Evolutionary conservation across 2,329 filamentous ascomycete genomes (phyloP).

Genomic region (Didymella sp.): DNA sequence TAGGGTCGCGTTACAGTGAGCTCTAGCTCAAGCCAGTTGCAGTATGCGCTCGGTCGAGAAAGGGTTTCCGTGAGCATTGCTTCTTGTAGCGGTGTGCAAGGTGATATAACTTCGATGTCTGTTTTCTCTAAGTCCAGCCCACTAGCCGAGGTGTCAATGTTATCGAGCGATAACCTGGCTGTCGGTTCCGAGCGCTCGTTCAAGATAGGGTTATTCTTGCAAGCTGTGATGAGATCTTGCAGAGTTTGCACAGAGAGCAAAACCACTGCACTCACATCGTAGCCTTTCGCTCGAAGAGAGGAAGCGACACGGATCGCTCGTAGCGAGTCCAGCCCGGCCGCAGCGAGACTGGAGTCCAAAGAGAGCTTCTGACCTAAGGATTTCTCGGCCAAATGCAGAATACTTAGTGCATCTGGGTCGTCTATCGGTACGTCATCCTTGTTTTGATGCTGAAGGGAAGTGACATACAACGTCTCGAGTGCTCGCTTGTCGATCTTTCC

Average conservation of each 20-base stretch:
- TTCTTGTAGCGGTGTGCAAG: conserved; percentile 76
- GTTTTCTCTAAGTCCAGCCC: not conserved
- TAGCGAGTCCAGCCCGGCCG: conserved; percentile 71
- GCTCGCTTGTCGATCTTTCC: conserved; percentile 80
- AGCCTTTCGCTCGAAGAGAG: conserved; percentile 63
- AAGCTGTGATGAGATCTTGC: conserved; percentile 30
- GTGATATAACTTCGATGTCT: conserved; percentile 52
- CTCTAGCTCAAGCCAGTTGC: conserved; percentile 77
- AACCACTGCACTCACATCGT: conserved; percentile 64
- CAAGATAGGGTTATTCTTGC: conserved; percentile 16
- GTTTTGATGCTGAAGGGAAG: conserved; percentile 26
- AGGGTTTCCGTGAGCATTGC: conserved; percentile 82
- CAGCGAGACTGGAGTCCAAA: conserved; percentile 55
- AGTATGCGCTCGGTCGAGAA: conserved; percentile 68
- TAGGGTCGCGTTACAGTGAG: conserved; percentile 51
- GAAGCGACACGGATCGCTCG: conserved; percentile 70
- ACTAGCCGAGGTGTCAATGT: not conserved
- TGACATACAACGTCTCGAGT: conserved; percentile 65
- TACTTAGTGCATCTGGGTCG: conserved; percentile 26
- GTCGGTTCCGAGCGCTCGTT: not conserved
- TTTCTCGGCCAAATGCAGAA: conserved; percentile 54
- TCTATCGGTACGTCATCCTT: conserved; percentile 18
- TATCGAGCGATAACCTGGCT: not conserved
- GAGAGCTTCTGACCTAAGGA: conserved; percentile 52
- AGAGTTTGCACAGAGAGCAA: conserved; percentile 66